These are phyloP conservation scores for Saturnispora zaruensis DNA, from an alignment of 805 yeast species.

Conservation along the genomic window DNA sequence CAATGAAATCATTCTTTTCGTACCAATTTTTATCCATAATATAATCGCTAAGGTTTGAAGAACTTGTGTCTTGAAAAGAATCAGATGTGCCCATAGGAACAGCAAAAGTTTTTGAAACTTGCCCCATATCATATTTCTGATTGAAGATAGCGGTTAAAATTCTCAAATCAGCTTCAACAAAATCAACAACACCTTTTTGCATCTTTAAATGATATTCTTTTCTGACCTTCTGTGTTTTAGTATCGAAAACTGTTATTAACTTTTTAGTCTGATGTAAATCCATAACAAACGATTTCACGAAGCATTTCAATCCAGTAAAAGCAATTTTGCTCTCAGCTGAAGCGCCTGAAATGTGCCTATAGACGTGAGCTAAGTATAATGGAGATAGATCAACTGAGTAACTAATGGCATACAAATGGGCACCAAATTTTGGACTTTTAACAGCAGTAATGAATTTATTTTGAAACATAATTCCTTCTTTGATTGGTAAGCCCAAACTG, in stretches of 20 bases:
- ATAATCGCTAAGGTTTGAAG: constrained; percentile 14
- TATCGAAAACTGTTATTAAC: constrained; percentile 23
- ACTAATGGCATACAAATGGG: constrained; percentile 57
- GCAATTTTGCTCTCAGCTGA: constrained; percentile 38
- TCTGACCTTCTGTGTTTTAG: constrained; percentile 35
- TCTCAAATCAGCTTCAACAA: constrained; percentile 60
- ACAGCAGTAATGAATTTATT: constrained; percentile 30
- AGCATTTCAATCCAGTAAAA: constrained; percentile 65
- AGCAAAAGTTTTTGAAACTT: constrained; percentile 30
- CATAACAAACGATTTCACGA: constrained; percentile 44
- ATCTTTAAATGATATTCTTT: constrained; percentile 49
- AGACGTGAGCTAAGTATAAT: constrained; percentile 64
- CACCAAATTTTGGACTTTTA: constrained; percentile 27
- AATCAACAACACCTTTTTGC: constrained; percentile 62
- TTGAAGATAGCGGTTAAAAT: constrained; percentile 55
- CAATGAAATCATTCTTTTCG: constrained; percentile 68
- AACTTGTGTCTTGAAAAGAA: constrained; percentile 16
- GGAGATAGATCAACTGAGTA: constrained; percentile 69
- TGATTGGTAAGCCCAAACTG: constrained; percentile 66
- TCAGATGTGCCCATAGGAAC: constrained; percentile 14
- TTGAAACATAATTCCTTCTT: constrained; percentile 63
- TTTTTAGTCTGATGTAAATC: constrained; percentile 62
- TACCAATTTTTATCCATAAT: constrained; percentile 41
- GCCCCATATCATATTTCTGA: constrained; percentile 41
- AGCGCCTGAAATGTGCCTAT: constrained; percentile 37